Conservation (phyloP, 2,329 filamentous ascomycete species). For the Periconia macrospinosa region DNA sequence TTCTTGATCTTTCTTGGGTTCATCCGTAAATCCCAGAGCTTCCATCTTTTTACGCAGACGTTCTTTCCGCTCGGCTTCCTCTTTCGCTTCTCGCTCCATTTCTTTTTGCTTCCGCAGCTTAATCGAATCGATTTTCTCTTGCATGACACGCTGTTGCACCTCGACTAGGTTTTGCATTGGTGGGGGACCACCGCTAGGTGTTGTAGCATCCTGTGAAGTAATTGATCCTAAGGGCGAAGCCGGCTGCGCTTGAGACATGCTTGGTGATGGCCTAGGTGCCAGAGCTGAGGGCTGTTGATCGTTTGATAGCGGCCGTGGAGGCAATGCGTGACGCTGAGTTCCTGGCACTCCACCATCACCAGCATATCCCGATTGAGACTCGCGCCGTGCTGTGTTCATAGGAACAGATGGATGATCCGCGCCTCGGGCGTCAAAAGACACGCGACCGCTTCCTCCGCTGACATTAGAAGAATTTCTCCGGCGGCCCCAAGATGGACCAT, state of each 20-base stretch:
- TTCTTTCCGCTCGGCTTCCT: constrained; percentile 71
- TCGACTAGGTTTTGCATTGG: constrained; percentile 64
- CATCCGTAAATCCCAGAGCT: constrained; percentile 62
- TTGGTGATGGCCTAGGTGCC: constrained; percentile 30
- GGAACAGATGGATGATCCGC: constrained; percentile 35
- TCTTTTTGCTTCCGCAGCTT: constrained; percentile 64
- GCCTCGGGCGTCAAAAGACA: constrained; percentile 57
- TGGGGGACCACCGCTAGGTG: constrained; percentile 31
- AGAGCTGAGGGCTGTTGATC: constrained; percentile 67
- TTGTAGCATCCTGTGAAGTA: constrained; percentile 27
- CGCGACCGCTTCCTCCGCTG: constrained; percentile 77
- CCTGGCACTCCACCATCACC: constrained; percentile 23
- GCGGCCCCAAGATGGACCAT: constrained; percentile 65
- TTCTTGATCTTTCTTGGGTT: constrained; percentile 41
- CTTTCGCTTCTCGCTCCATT: constrained; percentile 63
- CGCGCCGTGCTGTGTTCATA: constrained; percentile 31
- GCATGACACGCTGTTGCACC: constrained; percentile 71
- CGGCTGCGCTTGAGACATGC: constrained; percentile 33
- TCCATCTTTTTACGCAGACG: constrained; percentile 73
- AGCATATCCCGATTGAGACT: constrained; percentile 34
- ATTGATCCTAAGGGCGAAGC: constrained; percentile 40
- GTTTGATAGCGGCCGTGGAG: constrained; percentile 79
- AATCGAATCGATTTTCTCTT: constrained; percentile 68
- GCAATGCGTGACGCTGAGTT: constrained; percentile 22
- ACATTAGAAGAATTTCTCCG: constrained; percentile 88